Percentiles rank a stretch among this genome's conserved stretches.
These are phyloP conservation scores for Phytopythium sindhum DNA, from an alignment of 352 stramenopile genomes.

Conservation along the genomic window DNA sequence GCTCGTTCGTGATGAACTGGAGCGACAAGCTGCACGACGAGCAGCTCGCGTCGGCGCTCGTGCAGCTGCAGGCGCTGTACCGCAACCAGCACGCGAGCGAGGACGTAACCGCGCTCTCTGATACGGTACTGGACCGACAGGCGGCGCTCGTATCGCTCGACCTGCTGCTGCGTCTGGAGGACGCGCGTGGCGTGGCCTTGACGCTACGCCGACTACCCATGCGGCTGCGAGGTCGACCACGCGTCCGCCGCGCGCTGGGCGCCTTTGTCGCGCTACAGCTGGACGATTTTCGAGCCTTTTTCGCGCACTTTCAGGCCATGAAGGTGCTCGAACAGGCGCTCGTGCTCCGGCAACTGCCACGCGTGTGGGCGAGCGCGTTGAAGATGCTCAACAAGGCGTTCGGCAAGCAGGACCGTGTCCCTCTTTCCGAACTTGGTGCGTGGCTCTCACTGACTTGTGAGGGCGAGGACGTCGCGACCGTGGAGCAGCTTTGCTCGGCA, in stretches of 20 bases:
- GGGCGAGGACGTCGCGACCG: constrained; percentile 16
- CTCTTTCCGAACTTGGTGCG: constrained; percentile 31
- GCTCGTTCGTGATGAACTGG: constrained; percentile 39
- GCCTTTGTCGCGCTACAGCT: constrained; percentile 57
- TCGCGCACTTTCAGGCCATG: constrained; percentile 19
- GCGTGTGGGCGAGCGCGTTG: constrained; percentile 33
- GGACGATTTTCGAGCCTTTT: constrained; percentile 37
- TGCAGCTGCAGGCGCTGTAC: constrained; percentile 47
- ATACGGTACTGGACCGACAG: constrained; percentile 9
- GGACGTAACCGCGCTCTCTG: neutral
- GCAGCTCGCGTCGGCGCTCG: constrained; percentile 60
- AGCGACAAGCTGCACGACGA: constrained; percentile 72
- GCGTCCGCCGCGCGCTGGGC: constrained; percentile 32
- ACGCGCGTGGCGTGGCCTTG: constrained; percentile 36
- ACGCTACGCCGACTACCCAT: constrained; percentile 32
- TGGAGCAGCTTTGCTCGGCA: constrained; percentile 28
- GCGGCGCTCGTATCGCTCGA: constrained; percentile 54
- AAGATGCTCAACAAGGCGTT: constrained; percentile 59
- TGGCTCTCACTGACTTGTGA: constrained; percentile 23
- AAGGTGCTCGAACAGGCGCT: constrained; percentile 40
- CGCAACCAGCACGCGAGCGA: neutral
- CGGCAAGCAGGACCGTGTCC: constrained; percentile 55
- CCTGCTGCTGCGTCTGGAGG: constrained; percentile 53
- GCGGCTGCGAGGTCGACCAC: constrained; percentile 10
- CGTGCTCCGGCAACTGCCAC: constrained; percentile 33